Evolutionary conservation across 1,139 yeast species (phyloP).

Genomic region (Suhomyces bribrorum): DNA sequence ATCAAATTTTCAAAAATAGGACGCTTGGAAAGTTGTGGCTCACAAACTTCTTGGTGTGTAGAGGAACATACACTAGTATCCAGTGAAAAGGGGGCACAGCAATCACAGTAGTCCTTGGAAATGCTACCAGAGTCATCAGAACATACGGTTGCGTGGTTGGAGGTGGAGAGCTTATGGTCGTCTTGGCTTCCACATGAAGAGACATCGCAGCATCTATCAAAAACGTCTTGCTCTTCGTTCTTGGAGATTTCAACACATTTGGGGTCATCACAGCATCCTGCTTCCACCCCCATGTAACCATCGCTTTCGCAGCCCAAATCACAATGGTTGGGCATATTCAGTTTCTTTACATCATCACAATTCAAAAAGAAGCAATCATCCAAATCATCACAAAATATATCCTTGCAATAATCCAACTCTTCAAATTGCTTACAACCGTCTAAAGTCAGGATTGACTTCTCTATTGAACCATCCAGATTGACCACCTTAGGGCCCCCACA

Average conservation of each 20-base stretch:
- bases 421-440: constrained; percentile 33
- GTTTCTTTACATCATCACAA: constrained; percentile 29
- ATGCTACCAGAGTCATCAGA: background rate
- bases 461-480: background rate
- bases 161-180: background rate
- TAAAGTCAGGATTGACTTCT: constrained; percentile 3
- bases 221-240: constrained; percentile 8
- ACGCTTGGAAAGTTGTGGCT: constrained; percentile 24
- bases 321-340: background rate
- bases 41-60: constrained; percentile 28
- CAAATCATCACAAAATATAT: constrained; percentile 46
- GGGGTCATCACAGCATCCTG: constrained; percentile 22
- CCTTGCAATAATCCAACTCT: constrained; percentile 39
- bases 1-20: constrained; percentile 39
- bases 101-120: constrained; percentile 1
- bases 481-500: constrained; percentile 29
- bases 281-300: constrained; percentile 3
- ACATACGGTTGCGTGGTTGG: background rate
- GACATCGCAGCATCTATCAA: constrained; percentile 9
- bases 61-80: constrained; percentile 1
- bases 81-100: constrained; percentile 1
- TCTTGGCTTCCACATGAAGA: constrained; percentile 3
- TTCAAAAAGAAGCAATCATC: constrained; percentile 46
- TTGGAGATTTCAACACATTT: constrained; percentile 16
- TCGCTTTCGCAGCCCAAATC: constrained; percentile 5